A percentile compares a stretch with the other conserved stretches of the same genome.
Evolutionary conservation across 2,329 filamentous ascomycete genomes (phyloP).

Genomic region (Fusarium proliferatum): DNA sequence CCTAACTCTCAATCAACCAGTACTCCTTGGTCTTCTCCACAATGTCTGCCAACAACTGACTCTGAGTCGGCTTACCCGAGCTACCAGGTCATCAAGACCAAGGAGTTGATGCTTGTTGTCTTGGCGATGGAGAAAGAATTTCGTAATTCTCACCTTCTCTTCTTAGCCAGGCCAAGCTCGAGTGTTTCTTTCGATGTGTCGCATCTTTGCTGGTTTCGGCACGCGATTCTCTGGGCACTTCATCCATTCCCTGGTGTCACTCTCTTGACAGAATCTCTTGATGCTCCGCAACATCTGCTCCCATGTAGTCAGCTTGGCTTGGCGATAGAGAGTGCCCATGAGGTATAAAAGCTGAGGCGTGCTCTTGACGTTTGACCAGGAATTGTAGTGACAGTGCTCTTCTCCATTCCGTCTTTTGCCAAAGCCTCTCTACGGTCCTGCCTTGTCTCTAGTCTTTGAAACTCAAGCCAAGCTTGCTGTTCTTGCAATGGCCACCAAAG

Average conservation of each 20-base stretch:
- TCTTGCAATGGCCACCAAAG: conserved; percentile 31
- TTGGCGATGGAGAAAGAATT: conserved; percentile 35
- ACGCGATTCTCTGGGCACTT: conserved; percentile 27
- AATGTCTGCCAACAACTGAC: conserved; percentile 16
- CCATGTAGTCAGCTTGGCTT: conserved; percentile 26
- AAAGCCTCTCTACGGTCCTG: background rate
- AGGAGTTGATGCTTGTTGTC: conserved; percentile 28
- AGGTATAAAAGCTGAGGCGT: conserved; percentile 28
- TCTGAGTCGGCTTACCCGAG: conserved; percentile 30
- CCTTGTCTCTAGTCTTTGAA: conserved; percentile 6
- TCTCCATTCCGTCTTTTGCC: conserved; percentile 1
- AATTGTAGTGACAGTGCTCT: background rate
- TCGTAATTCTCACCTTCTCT: conserved; percentile 35
- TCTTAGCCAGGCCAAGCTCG: conserved; percentile 35
- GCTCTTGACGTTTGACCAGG: background rate
- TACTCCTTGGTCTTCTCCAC: conserved; percentile 24
- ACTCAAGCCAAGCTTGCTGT: conserved; percentile 21
- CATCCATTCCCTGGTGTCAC: conserved; percentile 9
- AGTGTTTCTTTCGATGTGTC: conserved; percentile 14
- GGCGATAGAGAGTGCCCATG: conserved; percentile 19
- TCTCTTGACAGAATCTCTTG: conserved; percentile 15
- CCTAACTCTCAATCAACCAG: conserved; percentile 18
- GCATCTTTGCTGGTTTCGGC: conserved; percentile 29
- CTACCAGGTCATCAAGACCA: conserved; percentile 20
- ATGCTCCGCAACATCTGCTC: conserved; percentile 13